Evolutionary conservation across 2,329 filamentous ascomycete species (phyloP), one percentile per base, ranked within the genome.

Genomic region (Fusarium austroafricanum): DNA sequence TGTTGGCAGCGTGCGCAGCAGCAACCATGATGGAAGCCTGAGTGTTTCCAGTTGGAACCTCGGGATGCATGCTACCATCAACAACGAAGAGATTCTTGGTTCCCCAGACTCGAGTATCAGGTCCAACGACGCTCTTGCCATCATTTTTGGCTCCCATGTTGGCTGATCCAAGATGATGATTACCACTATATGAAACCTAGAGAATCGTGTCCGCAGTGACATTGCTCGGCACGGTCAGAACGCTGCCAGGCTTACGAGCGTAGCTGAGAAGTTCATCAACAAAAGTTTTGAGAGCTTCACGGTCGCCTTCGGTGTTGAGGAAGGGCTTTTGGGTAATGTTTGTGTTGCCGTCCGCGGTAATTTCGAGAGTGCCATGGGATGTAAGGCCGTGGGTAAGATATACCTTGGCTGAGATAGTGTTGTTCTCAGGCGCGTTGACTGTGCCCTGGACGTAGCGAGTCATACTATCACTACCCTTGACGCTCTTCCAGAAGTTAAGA

Each of bases 361-460:
- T 80, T 26, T 76, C 74, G 21, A 85, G 76, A 8, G 80, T 74
- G 38, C 84, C 81, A 54, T 79, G 75, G 55, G 84, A 85, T 17
- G 80, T 81, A 6, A 82, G 79, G 12, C 82, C 82, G 29, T 84
- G 83, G 23, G 80, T 84, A 51, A 87, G 79, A 75, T 85, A 86
- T 12, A 84, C 77, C 71, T 84, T 81, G 53, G 81, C 78, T 23
- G 79, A 80, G 60, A 86, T 75, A 26, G 80, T 78, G 51, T 81
- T 82, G 49, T 79, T 74, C n/a, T 79, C 77, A 6, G 80, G 75
- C 2, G 79, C 78, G 64, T 80, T 80, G 75, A 80, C 81, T 8
- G 83, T 84, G 43, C 82, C 84, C 67, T 85, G 79, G 38, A 79
- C 67, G 55, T 75, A 75, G 7, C 75, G 75, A 12, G 73, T 77